A percentile compares a stretch with the other conserved stretches of the same genome.
Conservation (phyloP, 306 rosid species). For the Spatholobus suberectus region DNA sequence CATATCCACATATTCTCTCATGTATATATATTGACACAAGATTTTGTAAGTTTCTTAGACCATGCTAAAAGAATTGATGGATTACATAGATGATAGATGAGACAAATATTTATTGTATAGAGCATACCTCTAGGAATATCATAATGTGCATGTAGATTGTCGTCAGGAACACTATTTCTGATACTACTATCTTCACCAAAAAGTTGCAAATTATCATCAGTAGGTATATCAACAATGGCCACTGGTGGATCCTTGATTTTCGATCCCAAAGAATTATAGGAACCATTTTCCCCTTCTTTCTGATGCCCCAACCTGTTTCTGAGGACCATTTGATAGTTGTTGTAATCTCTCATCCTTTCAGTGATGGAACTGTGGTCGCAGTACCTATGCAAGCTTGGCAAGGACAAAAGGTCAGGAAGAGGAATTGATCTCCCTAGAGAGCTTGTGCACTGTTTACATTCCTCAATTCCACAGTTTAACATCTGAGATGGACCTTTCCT, state of each 20-base stretch:
- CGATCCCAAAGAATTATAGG: conserved; percentile 39
- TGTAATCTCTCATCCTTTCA: conserved; percentile 34
- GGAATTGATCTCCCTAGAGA: conserved; percentile 46
- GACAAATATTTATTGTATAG: conserved; percentile 5
- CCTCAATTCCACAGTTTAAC: conserved; percentile 40
- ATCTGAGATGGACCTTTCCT: conserved; percentile 39
- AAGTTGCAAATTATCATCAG: conserved; percentile 35
- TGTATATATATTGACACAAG: background rate
- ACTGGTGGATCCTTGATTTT: conserved; percentile 39
- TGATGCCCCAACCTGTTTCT: conserved; percentile 50
- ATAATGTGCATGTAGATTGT: conserved; percentile 36
- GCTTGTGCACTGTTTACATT: conserved; percentile 36
- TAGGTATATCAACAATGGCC: conserved; percentile 28
- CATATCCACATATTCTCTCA: conserved; percentile 35
- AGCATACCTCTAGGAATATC: conserved; percentile 55
- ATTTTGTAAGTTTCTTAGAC: conserved; percentile 27
- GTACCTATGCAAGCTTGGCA: background rate
- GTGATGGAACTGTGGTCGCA: background rate
- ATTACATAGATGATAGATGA: conserved; percentile 20
- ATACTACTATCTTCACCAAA: conserved; percentile 32
- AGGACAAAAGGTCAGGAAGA: conserved; percentile 35
- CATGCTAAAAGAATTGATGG: conserved; percentile 37
- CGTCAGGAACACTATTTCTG: conserved; percentile 31
- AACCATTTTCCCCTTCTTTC: conserved; percentile 41
- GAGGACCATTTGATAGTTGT: conserved; percentile 37